Conservation (phyloP, 495 filamentous ascomycete species). For the Aspergillus indologenus region DNA sequence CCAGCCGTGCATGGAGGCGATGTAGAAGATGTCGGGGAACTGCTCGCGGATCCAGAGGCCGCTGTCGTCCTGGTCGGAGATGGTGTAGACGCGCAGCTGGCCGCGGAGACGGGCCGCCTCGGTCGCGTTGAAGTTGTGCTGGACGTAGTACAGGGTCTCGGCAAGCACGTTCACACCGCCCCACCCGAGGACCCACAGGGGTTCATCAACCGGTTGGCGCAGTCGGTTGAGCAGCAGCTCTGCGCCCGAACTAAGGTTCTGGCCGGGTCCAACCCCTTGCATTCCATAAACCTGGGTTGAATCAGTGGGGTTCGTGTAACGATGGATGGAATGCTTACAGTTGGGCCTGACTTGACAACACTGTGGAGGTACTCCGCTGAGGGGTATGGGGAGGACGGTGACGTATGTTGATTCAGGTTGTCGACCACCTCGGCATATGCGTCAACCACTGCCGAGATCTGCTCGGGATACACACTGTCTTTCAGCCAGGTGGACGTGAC, state of each 20-base stretch:
- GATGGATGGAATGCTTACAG: neutral
- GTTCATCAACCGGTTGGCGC: conserved; percentile 22
- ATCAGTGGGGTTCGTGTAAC: neutral
- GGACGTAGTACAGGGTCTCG: conserved; percentile 35
- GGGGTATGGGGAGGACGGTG: conserved; percentile 32
- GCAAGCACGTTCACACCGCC: conserved; percentile 49
- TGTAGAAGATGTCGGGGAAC: conserved; percentile 47
- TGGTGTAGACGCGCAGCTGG: conserved; percentile 45
- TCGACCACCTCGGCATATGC: conserved; percentile 39
- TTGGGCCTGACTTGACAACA: conserved; percentile 14
- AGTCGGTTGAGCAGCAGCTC: conserved; percentile 38
- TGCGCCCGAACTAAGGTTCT: conserved; percentile 36
- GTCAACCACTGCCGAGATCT: conserved; percentile 39
- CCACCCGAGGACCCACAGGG: conserved; percentile 47
- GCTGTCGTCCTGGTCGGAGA: conserved; percentile 50
- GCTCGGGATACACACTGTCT: conserved; percentile 30
- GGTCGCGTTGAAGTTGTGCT: conserved; percentile 20
- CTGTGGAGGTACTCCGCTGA: conserved; percentile 27
- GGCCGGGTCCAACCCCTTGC: conserved; percentile 26
- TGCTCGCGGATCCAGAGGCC: conserved; percentile 45
- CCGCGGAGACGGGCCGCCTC: conserved; percentile 32
- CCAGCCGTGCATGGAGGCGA: conserved; percentile 45
- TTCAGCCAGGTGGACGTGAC: conserved; percentile 41
- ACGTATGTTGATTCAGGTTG: conserved; percentile 41
- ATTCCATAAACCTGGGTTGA: conserved; percentile 30